Evolutionary conservation across 805 yeast species (phyloP), one percentile per base, ranked within the genome.

Genomic region (Pichia phayaonensis): DNA sequence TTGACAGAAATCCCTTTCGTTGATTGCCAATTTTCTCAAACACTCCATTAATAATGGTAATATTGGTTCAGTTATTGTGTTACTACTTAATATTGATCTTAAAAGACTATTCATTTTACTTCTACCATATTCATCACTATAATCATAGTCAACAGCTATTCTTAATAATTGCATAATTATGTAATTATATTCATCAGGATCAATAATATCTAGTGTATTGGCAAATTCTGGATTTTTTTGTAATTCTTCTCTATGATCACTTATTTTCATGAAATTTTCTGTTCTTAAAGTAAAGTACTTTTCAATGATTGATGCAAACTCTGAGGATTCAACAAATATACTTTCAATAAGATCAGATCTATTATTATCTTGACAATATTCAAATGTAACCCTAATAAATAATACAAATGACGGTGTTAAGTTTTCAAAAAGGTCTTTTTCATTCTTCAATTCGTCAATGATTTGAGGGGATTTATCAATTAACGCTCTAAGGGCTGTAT

Each of bases 41-140:
- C 90, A 86, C 46, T 77, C 73, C 54, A 87, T 73, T 3, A 86
- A 74, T 13, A 77, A 72, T 39, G 76, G 75, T 24, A 81, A 74
- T 29, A 82, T 69, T 8, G 68, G 61, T 51, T 80, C 88, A 1
- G 79, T 66, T 24, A 86, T 69, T 16, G 75, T 71, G 47, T 80
- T 84, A 41, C 77, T 73, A 1, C 83, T 74, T 51, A 85, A 68
- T n/a, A 82, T 71, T 22, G 79, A 71, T 69, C 88, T 73, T 5
- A 83, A 66, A 2, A 79, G 73, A 29, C 72, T 75, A 40, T 86
- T 68, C 79, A 89, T 80, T 43, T 81, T 80, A 63, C 96, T 76
- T 61, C 97, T 78, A 21, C 97, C 97, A 44, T 86, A 77, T 65
- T 90, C 96, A 69, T 94, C 97, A 58, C 89, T 84, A 60, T 80